Conservation (phyloP, 805 yeast genomes). For the Candida wancherniae region DNA sequence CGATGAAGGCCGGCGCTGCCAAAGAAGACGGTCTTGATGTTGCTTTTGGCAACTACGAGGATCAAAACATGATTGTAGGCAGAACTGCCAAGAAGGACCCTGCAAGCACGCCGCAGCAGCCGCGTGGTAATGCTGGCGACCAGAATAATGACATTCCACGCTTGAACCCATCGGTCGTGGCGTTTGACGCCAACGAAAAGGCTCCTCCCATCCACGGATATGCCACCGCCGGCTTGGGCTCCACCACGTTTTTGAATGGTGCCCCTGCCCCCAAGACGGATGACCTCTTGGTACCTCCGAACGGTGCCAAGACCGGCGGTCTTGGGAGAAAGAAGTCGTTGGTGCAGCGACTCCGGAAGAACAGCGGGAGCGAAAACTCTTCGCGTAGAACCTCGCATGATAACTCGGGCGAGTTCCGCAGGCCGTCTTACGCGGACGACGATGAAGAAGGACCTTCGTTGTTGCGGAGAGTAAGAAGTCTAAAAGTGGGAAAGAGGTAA, state of each 20-base stretch:
- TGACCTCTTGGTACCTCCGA: slow-evolving; percentile 17
- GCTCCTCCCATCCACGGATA: slow-evolving; percentile 80
- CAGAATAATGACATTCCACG: slow-evolving; percentile 47
- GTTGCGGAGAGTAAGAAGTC: slow-evolving; percentile 81
- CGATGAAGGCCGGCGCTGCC: slow-evolving; percentile 64
- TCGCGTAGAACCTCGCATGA: slow-evolving; percentile 32
- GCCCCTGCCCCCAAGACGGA: slow-evolving; percentile 75
- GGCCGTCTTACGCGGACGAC: slow-evolving; percentile 14
- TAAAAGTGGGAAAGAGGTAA: slow-evolving; percentile 64
- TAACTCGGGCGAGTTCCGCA: slow-evolving; percentile 12
- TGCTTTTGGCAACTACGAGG: slow-evolving; percentile 68
- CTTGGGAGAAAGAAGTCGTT: slow-evolving; percentile 81
- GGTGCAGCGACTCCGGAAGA: slow-evolving; percentile 56
- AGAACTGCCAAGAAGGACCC: slow-evolving; percentile 13
- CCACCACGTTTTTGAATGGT: slow-evolving; percentile 90
- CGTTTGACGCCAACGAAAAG: slow-evolving; percentile 67
- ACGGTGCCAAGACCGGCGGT: slow-evolving; percentile 34
- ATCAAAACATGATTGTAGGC: slow-evolving; percentile 40
- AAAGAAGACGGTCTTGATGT: slow-evolving; percentile 54
- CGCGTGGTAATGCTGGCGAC: too few species aligned
- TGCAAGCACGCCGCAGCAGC: slow-evolving; percentile 11
- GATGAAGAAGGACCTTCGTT: slow-evolving; percentile 29
- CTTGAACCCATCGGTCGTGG: slow-evolving; percentile 48
- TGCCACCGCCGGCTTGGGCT: slow-evolving; percentile 83
- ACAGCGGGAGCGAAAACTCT: slow-evolving; percentile 27